phyloP scores from a whole-genome alignment of 257 asterid genomes.

The Misopates orontium region DNA sequence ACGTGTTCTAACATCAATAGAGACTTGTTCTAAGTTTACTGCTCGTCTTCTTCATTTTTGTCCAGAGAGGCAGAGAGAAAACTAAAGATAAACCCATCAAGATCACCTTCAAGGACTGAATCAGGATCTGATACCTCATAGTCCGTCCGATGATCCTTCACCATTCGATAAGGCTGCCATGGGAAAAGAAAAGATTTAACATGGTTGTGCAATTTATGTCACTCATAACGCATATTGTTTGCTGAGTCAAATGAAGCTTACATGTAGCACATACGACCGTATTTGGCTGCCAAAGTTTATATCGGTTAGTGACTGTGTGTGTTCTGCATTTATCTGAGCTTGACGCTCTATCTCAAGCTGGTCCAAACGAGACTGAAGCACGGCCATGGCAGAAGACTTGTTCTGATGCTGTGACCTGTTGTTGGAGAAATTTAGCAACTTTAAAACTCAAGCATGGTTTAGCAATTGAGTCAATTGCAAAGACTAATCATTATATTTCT shows the following conservation, averaged over 20 bases:
- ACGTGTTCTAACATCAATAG: not conserved
- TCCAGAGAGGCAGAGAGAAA: slow-evolving; percentile 79
- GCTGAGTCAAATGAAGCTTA: slow-evolving; percentile 33
- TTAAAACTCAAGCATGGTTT: not conserved
- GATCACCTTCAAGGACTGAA: slow-evolving; percentile 81
- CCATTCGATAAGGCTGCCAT: slow-evolving; percentile 93
- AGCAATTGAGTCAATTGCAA: not conserved
- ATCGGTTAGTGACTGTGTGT: slow-evolving; percentile 79
- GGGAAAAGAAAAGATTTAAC: slow-evolving; percentile 15
- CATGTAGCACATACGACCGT: slow-evolving; percentile 90
- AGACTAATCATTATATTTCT: not conserved
- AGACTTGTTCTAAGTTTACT: slow-evolving; percentile 14
- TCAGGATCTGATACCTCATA: slow-evolving; percentile 95
- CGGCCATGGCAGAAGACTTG: slow-evolving; percentile 94
- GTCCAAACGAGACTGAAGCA: slow-evolving; percentile 93
- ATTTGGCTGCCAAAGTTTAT: slow-evolving; percentile 94
- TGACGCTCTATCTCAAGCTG: slow-evolving; percentile 87
- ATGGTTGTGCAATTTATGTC: not conserved
- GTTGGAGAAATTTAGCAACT: not conserved
- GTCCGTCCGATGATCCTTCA: slow-evolving; percentile 89
- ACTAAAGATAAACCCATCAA: slow-evolving; percentile 81
- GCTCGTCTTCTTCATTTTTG: slow-evolving; percentile 46
- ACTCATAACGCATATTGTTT: not conserved
- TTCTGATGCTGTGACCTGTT: slow-evolving; percentile 93
- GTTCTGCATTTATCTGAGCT: slow-evolving; percentile 79